Conservation (phyloP, 768 basidiomycete species). For the Trametes cubensis region DNA sequence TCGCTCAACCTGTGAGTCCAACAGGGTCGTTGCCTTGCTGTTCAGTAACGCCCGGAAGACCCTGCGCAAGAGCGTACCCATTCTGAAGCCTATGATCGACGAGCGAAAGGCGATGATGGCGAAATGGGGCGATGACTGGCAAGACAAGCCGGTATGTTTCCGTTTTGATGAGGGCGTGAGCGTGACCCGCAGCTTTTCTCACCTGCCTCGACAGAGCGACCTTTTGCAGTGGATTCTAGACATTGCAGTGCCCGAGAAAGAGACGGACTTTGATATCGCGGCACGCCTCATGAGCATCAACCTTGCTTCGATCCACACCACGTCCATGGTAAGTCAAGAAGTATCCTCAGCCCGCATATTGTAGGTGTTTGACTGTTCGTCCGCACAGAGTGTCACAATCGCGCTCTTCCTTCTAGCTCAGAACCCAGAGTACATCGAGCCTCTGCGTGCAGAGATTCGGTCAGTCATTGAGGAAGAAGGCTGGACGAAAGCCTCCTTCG, state of each 20-base stretch:
- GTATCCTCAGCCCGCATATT: no score
- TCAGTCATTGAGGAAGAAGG: conserved; percentile 22
- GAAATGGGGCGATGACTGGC: conserved; percentile 19
- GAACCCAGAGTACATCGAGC: conserved; percentile 31
- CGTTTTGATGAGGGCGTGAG: no score
- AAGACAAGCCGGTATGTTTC: conserved; percentile 26
- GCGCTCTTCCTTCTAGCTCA: conserved; percentile 34
- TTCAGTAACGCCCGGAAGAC: not conserved
- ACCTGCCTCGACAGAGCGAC: conserved; percentile 35
- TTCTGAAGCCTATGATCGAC: conserved; percentile 19
- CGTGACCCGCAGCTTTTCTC: no score
- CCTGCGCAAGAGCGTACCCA: not conserved
- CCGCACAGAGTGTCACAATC: conserved; percentile 27
- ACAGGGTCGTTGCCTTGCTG: not conserved
- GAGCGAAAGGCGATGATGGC: conserved; percentile 19
- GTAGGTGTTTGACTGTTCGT: no score
- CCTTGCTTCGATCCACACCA: conserved; percentile 41
- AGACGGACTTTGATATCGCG: conserved; percentile 35
- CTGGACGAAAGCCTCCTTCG: conserved; percentile 35
- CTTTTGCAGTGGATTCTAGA: conserved; percentile 50
- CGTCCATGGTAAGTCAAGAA: conserved; percentile 29
- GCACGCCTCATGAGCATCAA: conserved; percentile 33
- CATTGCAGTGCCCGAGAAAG: conserved; percentile 29
- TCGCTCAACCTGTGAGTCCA: not conserved
- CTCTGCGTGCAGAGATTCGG: conserved; percentile 37